These are phyloP conservation scores for Camelina sativa DNA, from an alignment of 345 rosid species.

Conservation along the genomic window DNA sequence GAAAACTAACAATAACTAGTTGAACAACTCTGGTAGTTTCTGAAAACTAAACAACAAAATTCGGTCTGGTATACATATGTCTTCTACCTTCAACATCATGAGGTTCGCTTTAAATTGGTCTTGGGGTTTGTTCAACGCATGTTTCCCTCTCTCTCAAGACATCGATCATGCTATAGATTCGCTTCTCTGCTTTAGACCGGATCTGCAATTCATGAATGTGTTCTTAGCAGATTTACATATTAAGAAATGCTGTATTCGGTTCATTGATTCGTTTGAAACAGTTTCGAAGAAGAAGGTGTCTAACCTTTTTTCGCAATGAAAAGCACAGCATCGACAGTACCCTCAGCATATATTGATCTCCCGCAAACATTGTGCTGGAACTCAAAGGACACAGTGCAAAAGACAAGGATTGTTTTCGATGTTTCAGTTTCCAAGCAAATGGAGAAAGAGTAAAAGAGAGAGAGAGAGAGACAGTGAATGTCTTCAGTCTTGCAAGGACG, in stretches of 20 bases:
- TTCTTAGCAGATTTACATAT: not conserved
- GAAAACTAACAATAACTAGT: conserved; percentile 17
- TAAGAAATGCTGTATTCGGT: conserved; percentile 11
- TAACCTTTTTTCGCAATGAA: conserved; percentile 89
- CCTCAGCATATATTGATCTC: conserved; percentile 89
- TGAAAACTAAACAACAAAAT: conserved; percentile 15
- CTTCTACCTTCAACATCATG: too few species aligned
- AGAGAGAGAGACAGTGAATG: not conserved
- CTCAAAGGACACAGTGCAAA: conserved; percentile 85
- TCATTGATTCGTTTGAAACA: not conserved
- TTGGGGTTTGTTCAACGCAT: conserved; percentile 50
- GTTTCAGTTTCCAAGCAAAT: conserved; percentile 1
- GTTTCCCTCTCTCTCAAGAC: conserved; percentile 77
- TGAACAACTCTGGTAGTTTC: not conserved
- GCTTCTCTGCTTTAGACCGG: conserved; percentile 60
- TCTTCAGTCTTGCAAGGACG: conserved; percentile 51
- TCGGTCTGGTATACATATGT: too few species aligned
- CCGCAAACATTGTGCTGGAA: conserved; percentile 97
- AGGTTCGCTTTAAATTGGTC: too few species aligned
- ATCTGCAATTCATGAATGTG: conserved; percentile 49
- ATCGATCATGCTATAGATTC: conserved; percentile 79
- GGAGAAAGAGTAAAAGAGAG: conserved; percentile 2
- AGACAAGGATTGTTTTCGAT: not conserved
- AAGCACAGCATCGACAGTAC: conserved; percentile 80
- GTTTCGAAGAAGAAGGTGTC: not conserved